Evolutionary conservation across 1,284 basidiomycete genomes (phyloP).

Genomic region (Tilletia horrida): DNA sequence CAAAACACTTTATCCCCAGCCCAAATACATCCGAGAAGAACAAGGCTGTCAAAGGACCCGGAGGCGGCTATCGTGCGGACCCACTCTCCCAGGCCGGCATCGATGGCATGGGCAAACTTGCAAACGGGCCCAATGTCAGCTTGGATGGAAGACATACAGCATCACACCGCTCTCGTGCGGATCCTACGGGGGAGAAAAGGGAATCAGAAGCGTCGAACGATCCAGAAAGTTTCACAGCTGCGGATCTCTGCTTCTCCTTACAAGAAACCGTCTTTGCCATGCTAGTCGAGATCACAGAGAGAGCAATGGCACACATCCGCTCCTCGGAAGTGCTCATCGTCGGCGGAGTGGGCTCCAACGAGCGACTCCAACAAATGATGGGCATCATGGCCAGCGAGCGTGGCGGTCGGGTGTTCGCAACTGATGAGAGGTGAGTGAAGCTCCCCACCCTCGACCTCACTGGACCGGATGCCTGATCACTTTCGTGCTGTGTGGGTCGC

Average conservation of each 20-base stretch:
- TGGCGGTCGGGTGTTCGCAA: constrained; percentile 85
- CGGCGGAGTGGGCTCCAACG: constrained; percentile 87
- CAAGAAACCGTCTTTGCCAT: constrained; percentile 98
- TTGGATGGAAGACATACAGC: constrained; percentile 43
- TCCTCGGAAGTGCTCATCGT: constrained; percentile 95
- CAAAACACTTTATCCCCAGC: constrained; percentile 34
- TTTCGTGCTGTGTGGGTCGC: too few relatives aligned
- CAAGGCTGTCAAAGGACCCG: constrained; percentile 19
- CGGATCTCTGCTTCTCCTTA: constrained; percentile 91
- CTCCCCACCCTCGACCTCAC: neutral
- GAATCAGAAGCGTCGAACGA: neutral
- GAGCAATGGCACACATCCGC: constrained; percentile 98
- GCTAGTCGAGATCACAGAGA: constrained; percentile 98
- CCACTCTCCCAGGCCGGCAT: neutral
- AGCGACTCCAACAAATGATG: constrained; percentile 97
- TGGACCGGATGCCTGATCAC: too few relatives aligned
- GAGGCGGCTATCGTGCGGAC: constrained; percentile 17
- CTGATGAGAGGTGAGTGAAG: constrained; percentile 80
- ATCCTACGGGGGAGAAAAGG: neutral
- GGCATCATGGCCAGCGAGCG: constrained; percentile 89
- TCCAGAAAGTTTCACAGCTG: constrained; percentile 68
- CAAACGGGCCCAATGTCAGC: constrained; percentile 42
- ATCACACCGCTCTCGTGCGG: neutral
- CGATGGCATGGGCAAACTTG: constrained; percentile 35
- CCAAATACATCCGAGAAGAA: constrained; percentile 9